A percentile compares a stretch with the other conserved stretches of the same genome.
Conservation (phyloP, 2,329 filamentous ascomycete genomes). For the Lasiodiplodia citricola region DNA sequence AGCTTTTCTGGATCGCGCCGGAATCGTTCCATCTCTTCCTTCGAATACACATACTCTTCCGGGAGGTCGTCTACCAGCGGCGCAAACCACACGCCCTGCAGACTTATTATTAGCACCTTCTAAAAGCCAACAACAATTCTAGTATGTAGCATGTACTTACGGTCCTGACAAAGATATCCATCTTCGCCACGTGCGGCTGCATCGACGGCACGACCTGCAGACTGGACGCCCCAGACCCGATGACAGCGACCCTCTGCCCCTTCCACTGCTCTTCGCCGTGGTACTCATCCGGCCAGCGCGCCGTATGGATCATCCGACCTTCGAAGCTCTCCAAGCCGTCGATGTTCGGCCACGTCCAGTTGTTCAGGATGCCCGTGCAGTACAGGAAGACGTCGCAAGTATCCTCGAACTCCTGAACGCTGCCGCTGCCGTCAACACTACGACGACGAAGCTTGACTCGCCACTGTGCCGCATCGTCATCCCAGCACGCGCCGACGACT, state of each 20-base stretch:
- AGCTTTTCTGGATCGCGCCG: conserved; percentile 49
- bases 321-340: conserved; percentile 58
- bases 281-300: conserved; percentile 56
- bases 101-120: too few species aligned
- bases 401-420: conserved; percentile 30
- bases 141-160: too few species aligned
- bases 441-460: too few species aligned
- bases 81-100: too few species aligned
- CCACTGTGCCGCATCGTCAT: too few species aligned
- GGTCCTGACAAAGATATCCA: not conserved
- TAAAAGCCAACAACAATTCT: too few species aligned
- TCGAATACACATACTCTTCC: not conserved
- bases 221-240: not conserved
- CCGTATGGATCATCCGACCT: conserved; percentile 60
- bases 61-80: too few species aligned
- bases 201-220: not conserved
- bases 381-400: conserved; percentile 35
- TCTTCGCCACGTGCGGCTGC: not conserved
- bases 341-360: conserved; percentile 43
- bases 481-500: too few species aligned
- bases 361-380: conserved; percentile 33
- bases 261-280: not conserved
- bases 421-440: too few species aligned
- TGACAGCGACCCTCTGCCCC: not conserved
- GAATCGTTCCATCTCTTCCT: not conserved